Percentiles rank a stretch among this genome's conserved stretches.
Evolutionary conservation across 495 filamentous ascomycete species (phyloP).

Genomic region (Tricharina praecox): DNA sequence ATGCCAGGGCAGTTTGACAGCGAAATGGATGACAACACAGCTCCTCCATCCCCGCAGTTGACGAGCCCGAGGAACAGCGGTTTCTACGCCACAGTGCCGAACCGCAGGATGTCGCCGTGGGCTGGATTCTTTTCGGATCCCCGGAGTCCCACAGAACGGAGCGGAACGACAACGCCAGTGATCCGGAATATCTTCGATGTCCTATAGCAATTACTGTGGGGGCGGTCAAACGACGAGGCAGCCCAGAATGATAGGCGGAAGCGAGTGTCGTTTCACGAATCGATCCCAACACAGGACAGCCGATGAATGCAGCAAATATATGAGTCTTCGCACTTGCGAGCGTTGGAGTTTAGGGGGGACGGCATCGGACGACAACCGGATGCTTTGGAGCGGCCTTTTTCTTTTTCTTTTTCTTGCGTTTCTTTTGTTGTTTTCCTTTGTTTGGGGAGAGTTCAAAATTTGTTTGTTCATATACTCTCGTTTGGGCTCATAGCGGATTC

Average conservation of each 20-base stretch:
- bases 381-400: too few relatives aligned
- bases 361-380: too few relatives aligned
- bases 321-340: background rate
- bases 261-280: background rate
- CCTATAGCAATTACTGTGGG: conserved; percentile 27
- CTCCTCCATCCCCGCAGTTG: conserved; percentile 11
- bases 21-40: background rate
- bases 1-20: background rate
- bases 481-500: too few relatives aligned
- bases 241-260: background rate
- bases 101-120: background rate
- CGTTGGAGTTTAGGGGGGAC: background rate
- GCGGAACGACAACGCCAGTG: conserved; percentile 22
- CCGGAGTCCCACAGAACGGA: conserved; percentile 21
- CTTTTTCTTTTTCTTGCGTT: too few relatives aligned
- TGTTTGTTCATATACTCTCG: conserved; percentile 1
- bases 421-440: conserved; percentile 23
- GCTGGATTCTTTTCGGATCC: conserved; percentile 19
- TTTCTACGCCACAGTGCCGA: conserved; percentile 2
- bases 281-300: background rate
- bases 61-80: conserved; percentile 19
- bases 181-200: conserved; percentile 27
- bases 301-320: background rate
- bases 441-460: conserved; percentile 5
- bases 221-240: background rate